These are phyloP conservation scores for Cicer pinnatifidum DNA, from an alignment of 306 rosid genomes.

Conservation along the genomic window DNA sequence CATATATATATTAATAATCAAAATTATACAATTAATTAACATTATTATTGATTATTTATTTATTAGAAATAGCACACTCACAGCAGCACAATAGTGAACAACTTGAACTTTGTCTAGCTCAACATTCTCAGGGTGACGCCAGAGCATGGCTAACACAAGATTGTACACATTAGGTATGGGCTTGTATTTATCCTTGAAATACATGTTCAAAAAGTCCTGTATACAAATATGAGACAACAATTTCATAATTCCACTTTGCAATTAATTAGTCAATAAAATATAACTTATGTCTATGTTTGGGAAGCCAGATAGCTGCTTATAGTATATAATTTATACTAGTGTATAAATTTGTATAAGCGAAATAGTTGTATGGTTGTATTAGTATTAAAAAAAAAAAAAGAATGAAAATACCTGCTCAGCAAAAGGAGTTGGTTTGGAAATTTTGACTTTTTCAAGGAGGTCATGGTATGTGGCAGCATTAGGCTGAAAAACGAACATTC, in stretches of 20 bases:
- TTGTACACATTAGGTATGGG: slow-evolving; percentile 70
- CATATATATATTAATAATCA: neutral
- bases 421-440: slow-evolving; percentile 63
- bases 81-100: slow-evolving; percentile 83
- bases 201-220: slow-evolving; percentile 76
- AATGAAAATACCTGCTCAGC: slow-evolving; percentile 70
- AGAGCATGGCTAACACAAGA: slow-evolving; percentile 74
- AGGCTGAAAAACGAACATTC: slow-evolving; percentile 80
- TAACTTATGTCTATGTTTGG: too few relatives aligned
- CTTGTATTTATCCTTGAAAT: slow-evolving; percentile 60
- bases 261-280: too few relatives aligned
- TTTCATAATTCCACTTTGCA: too few relatives aligned
- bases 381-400: too few relatives aligned
- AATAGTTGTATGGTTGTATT: too few relatives aligned
- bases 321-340: too few relatives aligned
- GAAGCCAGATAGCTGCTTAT: too few relatives aligned
- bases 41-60: too few relatives aligned
- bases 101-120: slow-evolving; percentile 68
- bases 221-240: too few relatives aligned
- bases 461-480: slow-evolving; percentile 50
- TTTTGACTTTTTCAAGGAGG: slow-evolving; percentile 53
- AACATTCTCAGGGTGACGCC: slow-evolving; percentile 85
- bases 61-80: slow-evolving; percentile 39
- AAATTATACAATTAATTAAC: neutral
- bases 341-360: too few relatives aligned